Evolutionary conservation across 106 monocot genomes (phyloP).

Genomic region (Posidonia australis): DNA sequence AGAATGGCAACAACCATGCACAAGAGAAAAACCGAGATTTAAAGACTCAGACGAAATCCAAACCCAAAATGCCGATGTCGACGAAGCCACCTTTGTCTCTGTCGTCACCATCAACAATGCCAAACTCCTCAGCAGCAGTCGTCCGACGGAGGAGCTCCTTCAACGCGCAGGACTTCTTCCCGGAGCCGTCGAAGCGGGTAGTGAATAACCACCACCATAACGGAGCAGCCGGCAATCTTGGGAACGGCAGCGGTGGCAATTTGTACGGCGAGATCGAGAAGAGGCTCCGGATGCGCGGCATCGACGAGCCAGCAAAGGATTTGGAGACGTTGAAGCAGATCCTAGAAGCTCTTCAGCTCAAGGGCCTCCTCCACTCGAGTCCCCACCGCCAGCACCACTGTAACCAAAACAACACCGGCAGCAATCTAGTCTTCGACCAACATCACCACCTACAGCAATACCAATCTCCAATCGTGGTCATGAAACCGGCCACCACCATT

Average conservation of each 20-base stretch:
- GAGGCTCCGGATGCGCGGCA: slow-evolving; percentile 38
- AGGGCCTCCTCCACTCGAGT: slow-evolving; percentile 14
- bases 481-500: slow-evolving; percentile 35
- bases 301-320: slow-evolving; percentile 37
- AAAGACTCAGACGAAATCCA: slow-evolving; percentile 1
- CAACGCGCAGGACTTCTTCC: slow-evolving; percentile 59
- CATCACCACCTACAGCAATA: too few species aligned
- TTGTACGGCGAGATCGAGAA: slow-evolving; percentile 73
- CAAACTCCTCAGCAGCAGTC: background rate
- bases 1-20: background rate
- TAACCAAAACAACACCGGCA: background rate
- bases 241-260: slow-evolving; percentile 4
- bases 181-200: slow-evolving; percentile 38
- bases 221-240: background rate
- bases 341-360: slow-evolving; percentile 4
- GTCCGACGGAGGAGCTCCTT: slow-evolving; percentile 35
- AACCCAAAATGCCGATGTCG: background rate
- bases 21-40: background rate
- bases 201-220: too few species aligned
- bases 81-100: background rate
- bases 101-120: background rate
- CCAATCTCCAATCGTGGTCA: slow-evolving; percentile 55
- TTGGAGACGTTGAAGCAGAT: background rate
- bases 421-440: slow-evolving; percentile 19
- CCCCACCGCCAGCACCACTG: background rate